phyloP scores from a whole-genome alignment of 2,329 filamentous ascomycete genomes.

The Lasiodiplodia citricola region DNA sequence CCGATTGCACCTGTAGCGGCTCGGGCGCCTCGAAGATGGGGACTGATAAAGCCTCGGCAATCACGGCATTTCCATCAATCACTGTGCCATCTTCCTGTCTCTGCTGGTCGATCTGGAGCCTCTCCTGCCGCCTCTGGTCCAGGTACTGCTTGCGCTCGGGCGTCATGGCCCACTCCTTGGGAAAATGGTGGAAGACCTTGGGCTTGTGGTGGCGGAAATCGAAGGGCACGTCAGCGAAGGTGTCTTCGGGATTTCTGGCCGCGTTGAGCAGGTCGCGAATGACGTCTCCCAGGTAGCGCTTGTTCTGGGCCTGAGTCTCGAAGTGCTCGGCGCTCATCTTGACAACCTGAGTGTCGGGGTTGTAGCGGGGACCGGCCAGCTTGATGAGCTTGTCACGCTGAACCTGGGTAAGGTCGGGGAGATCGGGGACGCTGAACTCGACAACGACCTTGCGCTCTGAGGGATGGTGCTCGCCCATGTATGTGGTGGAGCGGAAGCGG shows the following conservation, averaged over 20 bases:
- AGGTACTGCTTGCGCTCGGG: constrained; percentile 69
- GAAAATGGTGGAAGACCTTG: constrained; percentile 73
- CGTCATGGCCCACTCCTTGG: constrained; percentile 81
- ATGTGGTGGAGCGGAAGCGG: constrained; percentile 95
- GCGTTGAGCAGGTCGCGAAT: constrained; percentile 74
- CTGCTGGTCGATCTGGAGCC: constrained; percentile 60
- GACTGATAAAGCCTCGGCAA: constrained; percentile 31
- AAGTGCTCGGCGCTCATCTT: constrained; percentile 92
- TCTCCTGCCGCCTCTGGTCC: constrained; percentile 61
- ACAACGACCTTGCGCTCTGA: constrained; percentile 93
- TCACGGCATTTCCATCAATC: constrained; percentile 57
- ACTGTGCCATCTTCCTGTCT: constrained; percentile 60
- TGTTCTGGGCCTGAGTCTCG: constrained; percentile 91
- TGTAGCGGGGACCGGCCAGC: constrained; percentile 83
- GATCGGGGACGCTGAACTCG: constrained; percentile 78
- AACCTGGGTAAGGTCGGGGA: constrained; percentile 66
- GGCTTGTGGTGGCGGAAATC: constrained; percentile 84
- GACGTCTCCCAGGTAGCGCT: constrained; percentile 85
- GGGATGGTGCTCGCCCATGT: constrained; percentile 92
- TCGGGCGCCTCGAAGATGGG: constrained; percentile 7
- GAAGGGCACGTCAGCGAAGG: constrained; percentile 86
- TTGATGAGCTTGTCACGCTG: constrained; percentile 86
- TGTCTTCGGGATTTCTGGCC: constrained; percentile 76
- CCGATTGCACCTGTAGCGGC: neutral
- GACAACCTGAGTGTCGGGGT: constrained; percentile 79